Conservation (phyloP, 257 asterid species). For the Mitragyna speciosa region DNA sequence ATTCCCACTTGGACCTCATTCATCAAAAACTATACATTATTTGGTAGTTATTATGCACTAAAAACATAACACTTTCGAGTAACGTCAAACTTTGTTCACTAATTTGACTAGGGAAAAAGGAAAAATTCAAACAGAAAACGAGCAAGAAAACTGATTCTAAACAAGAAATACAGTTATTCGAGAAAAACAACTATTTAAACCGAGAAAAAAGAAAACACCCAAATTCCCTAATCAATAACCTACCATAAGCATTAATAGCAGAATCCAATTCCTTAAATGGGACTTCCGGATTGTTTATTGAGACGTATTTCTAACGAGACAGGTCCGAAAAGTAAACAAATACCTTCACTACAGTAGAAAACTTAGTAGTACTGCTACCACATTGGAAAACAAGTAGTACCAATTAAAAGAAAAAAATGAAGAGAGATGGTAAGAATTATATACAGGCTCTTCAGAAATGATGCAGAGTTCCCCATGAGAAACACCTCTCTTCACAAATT, state of each 20-base stretch:
- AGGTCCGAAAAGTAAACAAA: neutral
- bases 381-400: neutral
- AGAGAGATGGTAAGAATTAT: neutral
- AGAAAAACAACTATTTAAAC: neutral
- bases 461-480: conserved; percentile 89
- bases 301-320: neutral
- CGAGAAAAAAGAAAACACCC: neutral
- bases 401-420: neutral
- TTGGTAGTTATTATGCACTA: neutral
- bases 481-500: conserved; percentile 74
- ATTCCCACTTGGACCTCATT: neutral
- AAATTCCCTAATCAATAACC: neutral
- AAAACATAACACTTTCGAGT: neutral
- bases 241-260: neutral
- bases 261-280: neutral
- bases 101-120: neutral
- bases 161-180: neutral
- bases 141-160: neutral
- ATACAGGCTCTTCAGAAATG: conserved; percentile 88
- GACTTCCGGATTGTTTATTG: neutral
- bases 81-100: neutral
- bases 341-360: too few relatives aligned
- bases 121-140: neutral
- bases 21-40: neutral
- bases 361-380: neutral